These are phyloP conservation scores for Pterocarpus santalinus DNA, from an alignment of 306 rosid species.

Conservation along the genomic window DNA sequence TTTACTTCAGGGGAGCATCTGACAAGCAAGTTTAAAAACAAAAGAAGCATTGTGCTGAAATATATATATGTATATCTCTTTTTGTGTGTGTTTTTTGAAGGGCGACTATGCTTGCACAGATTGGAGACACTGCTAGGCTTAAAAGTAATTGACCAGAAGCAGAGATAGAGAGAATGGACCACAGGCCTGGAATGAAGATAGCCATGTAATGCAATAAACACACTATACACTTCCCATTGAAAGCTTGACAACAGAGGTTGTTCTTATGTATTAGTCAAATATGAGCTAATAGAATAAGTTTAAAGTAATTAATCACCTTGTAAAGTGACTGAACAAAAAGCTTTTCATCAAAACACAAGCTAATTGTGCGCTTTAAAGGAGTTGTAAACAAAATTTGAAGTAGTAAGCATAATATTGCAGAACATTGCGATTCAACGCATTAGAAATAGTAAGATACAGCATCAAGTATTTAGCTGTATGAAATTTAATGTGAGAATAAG, in stretches of 20 bases:
- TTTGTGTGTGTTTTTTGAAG: neutral
- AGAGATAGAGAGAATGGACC: neutral
- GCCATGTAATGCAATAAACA: no score
- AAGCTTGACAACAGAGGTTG: neutral
- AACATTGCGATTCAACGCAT: neutral
- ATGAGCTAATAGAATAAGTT: neutral
- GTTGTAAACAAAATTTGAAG: conserved; percentile 58
- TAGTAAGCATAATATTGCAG: conserved; percentile 39
- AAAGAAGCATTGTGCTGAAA: no score
- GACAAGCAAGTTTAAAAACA: no score
- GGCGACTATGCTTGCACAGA: neutral
- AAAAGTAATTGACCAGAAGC: neutral
- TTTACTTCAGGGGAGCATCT: no score
- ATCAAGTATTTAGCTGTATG: neutral
- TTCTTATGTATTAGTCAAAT: neutral
- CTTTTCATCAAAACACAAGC: conserved; percentile 89
- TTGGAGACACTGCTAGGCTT: neutral
- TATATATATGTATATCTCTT: no score
- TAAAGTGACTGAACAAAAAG: conserved; percentile 84
- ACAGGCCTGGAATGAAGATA: neutral
- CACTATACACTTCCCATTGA: no score
- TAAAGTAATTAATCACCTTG: conserved; percentile 67
- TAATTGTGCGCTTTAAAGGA: conserved; percentile 62
- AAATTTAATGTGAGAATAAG: neutral
- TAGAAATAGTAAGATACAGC: conserved; percentile 1